Evolutionary conservation across 495 filamentous ascomycete species (phyloP).

Genomic region (Tricharina praecox): DNA sequence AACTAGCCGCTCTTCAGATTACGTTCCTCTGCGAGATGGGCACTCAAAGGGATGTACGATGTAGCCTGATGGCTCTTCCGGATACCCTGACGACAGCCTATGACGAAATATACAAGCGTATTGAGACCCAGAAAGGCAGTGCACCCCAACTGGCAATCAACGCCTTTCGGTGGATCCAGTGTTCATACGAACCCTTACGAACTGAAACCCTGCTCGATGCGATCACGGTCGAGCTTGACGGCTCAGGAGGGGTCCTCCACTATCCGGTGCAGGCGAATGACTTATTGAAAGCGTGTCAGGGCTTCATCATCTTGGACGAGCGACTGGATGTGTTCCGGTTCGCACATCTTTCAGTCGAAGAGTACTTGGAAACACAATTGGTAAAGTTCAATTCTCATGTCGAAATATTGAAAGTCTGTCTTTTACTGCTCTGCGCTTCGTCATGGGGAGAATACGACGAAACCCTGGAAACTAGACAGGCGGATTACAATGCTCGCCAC

Average conservation of each 20-base stretch:
- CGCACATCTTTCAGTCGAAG: constrained; percentile 26
- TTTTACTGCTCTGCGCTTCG: background rate
- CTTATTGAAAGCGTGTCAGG: constrained; percentile 9
- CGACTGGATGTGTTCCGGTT: constrained; percentile 21
- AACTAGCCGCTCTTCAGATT: constrained; percentile 2
- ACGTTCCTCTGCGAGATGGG: background rate
- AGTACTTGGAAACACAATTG: constrained; percentile 9
- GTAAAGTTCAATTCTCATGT: background rate
- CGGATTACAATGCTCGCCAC: background rate
- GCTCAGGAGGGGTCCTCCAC: background rate
- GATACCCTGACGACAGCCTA: background rate
- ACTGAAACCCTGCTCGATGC: background rate
- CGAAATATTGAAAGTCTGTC: background rate
- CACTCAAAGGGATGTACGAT: background rate
- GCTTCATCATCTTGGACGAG: constrained; percentile 18
- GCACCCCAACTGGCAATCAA: background rate
- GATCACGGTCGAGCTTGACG: background rate
- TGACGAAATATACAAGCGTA: background rate
- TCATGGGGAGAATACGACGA: background rate
- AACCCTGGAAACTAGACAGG: background rate
- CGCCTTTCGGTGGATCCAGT: constrained; percentile 3
- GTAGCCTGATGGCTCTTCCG: background rate
- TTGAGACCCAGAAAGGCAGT: background rate
- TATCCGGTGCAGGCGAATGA: background rate
- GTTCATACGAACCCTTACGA: background rate